These are phyloP conservation scores for Dianthus caryophyllus DNA, from an alignment of 148 eudicot genomes.

Conservation along the genomic window DNA sequence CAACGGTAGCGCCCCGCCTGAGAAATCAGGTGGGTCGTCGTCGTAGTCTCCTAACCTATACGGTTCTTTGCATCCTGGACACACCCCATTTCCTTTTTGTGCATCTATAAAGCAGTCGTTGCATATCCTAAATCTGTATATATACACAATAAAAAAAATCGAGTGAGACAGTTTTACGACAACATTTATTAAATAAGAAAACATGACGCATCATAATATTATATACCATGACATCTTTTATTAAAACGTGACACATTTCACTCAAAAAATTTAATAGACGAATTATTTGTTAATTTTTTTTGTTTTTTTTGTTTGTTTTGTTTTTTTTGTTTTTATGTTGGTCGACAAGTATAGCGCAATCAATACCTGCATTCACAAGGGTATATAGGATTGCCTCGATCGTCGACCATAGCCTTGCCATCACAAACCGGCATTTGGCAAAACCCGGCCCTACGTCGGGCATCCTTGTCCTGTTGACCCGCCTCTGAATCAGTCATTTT, in stretches of 20 bases:
- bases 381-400: conserved; percentile 52
- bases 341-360: background rate
- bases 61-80: conserved; percentile 85
- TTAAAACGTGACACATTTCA: background rate
- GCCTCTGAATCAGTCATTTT: conserved; percentile 68
- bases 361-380: conserved; percentile 81
- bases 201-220: too few relatives aligned
- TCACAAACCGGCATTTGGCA: conserved; percentile 83
- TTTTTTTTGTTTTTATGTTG: too few relatives aligned
- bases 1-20: conserved; percentile 49
- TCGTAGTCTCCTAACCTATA: conserved; percentile 53
- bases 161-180: too few relatives aligned
- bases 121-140: conserved; percentile 68
- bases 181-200: too few relatives aligned
- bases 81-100: conserved; percentile 58
- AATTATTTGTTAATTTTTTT: too few relatives aligned
- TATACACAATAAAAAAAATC: too few relatives aligned
- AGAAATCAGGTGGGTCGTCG: conserved; percentile 42
- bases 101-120: conserved; percentile 73
- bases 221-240: too few relatives aligned
- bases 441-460: conserved; percentile 41
- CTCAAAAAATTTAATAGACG: background rate
- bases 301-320: too few relatives aligned
- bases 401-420: conserved; percentile 69
- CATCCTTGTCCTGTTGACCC: conserved; percentile 51